Evolutionary conservation across 345 rosid genomes (phyloP), one percentile per base, ranked within the genome.

Genomic region (Citrus inodora): DNA sequence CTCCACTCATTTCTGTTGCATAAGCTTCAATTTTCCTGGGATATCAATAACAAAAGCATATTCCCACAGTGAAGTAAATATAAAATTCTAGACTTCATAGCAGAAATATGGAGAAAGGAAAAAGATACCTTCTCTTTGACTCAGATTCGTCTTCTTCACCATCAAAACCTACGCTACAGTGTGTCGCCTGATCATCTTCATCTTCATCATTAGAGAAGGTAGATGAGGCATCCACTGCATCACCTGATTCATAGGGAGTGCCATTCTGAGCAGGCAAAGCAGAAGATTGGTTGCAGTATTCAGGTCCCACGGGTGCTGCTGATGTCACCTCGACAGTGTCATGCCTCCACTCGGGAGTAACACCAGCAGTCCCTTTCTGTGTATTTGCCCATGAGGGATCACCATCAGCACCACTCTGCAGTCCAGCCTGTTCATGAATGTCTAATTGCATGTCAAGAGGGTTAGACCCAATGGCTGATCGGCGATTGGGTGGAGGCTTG

Each of bases 1-100:
- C 97, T 85, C 98, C 99, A 83, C 95, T 92, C 90, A 94, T 85
- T 85, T 94, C 98, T 56, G 88, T 76, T 65, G 92, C 81, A 83
- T 88, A 90, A 72, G 89, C 88, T 76, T 94, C 99, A 37, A 90
- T 87, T 88, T 90, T 96, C 90, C 99, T 96, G 87, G 37, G 35
- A 83, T 14, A 22, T 32, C 77, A 33, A 62, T 11, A 38, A 55
- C 25, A 60, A 28, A 65, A 83, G 64, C 74, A 78, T 56, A 79
- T 61, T 82, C 38, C 48, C 60, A 64, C 48, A 17, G 37, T 77
- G 60, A 21, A 30, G n/a, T 61, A 73, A 77, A 14, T 60, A 35
- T 21, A 6, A 71, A 4, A 48, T 38, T 48, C 40, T 46, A 69
- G 32, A 48, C 13, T 70, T 30, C 24, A 32, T 62, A 63, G 58